These are phyloP conservation scores for Zymoseptoria crescenta DNA, from an alignment of 2,329 filamentous ascomycete species.

Conservation along the genomic window DNA sequence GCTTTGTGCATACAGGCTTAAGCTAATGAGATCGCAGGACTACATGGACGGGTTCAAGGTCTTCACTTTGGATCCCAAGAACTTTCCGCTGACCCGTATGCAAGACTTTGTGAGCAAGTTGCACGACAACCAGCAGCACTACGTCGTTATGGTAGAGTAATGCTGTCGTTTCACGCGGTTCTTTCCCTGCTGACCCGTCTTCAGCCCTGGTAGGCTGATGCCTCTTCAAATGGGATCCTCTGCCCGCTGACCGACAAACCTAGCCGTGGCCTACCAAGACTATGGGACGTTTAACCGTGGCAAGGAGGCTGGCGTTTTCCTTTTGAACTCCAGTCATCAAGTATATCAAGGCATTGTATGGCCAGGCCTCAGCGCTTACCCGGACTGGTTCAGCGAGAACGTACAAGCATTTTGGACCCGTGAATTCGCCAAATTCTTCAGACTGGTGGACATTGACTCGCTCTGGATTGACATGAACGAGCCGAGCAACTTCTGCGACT, in stretches of 20 bases:
- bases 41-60: slow-evolving; percentile 41
- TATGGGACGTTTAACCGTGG: not conserved
- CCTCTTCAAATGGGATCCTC: too few relatives aligned
- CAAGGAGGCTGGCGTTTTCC: slow-evolving; percentile 37
- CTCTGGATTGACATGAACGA: slow-evolving; percentile 63
- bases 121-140: slow-evolving; percentile 26
- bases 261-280: not conserved
- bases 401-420: slow-evolving; percentile 59
- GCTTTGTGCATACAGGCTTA: too few relatives aligned
- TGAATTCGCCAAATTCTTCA: slow-evolving; percentile 60
- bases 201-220: too few relatives aligned
- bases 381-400: slow-evolving; percentile 64
- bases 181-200: too few relatives aligned
- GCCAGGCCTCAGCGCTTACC: slow-evolving; percentile 49
- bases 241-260: not conserved
- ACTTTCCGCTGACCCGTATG: slow-evolving; percentile 55
- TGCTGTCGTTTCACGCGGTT: too few relatives aligned
- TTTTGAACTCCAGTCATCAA: slow-evolving; percentile 48
- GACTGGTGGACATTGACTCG: slow-evolving; percentile 65
- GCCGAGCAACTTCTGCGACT: slow-evolving; percentile 39
- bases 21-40: not conserved
- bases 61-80: slow-evolving; percentile 57
- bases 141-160: slow-evolving; percentile 61
- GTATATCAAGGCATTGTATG: slow-evolving; percentile 62
- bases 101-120: slow-evolving; percentile 56